phyloP scores from a whole-genome alignment of 1,284 basidiomycete species.

The Hortiboletus rubellus region DNA sequence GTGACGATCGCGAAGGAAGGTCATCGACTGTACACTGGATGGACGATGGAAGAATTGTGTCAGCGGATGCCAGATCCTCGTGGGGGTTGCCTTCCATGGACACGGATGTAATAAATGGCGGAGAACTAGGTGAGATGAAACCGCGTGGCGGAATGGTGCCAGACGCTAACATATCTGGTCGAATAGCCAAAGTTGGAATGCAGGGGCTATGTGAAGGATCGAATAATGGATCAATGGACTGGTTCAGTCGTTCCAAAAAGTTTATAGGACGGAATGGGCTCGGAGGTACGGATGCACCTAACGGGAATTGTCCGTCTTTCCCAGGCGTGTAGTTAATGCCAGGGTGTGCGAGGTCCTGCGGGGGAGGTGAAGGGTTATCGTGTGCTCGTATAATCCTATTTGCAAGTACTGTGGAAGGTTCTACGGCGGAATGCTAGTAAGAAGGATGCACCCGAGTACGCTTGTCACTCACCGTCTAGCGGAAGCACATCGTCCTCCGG shows the following conservation, averaged over 20 bases:
- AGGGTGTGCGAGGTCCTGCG: conserved; percentile 38
- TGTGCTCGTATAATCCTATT: conserved; percentile 63
- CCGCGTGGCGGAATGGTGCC: conserved; percentile 24
- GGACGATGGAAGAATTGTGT: conserved; percentile 15
- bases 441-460: conserved; percentile 4
- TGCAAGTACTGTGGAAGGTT: conserved; percentile 66
- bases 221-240: conserved; percentile 7
- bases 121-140: conserved; percentile 45
- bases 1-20: conserved; percentile 40
- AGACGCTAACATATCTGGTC: conserved; percentile 1
- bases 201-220: not conserved
- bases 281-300: conserved; percentile 22
- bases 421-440: conserved; percentile 34
- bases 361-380: conserved; percentile 76
- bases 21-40: conserved; percentile 35
- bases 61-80: conserved; percentile 4
- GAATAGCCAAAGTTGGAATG: conserved; percentile 3
- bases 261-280: conserved; percentile 37
- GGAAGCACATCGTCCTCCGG: conserved; percentile 43
- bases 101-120: conserved; percentile 19
- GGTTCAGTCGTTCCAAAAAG: conserved; percentile 31
- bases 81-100: conserved; percentile 2
- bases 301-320: conserved; percentile 20
- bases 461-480: conserved; percentile 45
- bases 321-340: conserved; percentile 17